phyloP scores from a whole-genome alignment of 2,329 filamentous ascomycete species.

The Aspergillus phoenicis region DNA sequence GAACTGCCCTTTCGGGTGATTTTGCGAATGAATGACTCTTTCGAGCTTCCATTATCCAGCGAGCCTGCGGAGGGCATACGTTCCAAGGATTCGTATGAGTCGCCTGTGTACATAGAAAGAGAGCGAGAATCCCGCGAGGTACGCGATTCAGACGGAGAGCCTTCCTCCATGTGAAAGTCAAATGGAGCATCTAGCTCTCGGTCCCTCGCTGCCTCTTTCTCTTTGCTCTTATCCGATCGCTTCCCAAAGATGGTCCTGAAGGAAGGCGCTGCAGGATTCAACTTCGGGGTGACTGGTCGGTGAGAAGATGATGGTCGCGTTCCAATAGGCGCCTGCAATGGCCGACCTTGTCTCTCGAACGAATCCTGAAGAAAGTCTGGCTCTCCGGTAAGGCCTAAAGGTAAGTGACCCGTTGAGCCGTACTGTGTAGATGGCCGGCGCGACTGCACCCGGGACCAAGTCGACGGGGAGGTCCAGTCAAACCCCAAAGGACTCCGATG shows the following conservation, averaged over 20 bases:
- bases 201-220: conserved; percentile 40
- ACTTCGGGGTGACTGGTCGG: conserved; percentile 58
- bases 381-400: conserved; percentile 57
- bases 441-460: conserved; percentile 77
- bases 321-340: conserved; percentile 71
- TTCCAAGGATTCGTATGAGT: conserved; percentile 53
- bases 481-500: conserved; percentile 57
- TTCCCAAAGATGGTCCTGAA: conserved; percentile 73
- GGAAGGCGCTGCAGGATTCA: conserved; percentile 87
- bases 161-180: conserved; percentile 39
- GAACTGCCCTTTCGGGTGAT: conserved; percentile 55
- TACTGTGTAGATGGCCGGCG: conserved; percentile 78
- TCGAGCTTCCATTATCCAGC: conserved; percentile 43
- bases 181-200: conserved; percentile 35
- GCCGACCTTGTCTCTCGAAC: conserved; percentile 52
- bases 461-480: conserved; percentile 55
- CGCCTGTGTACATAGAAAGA: conserved; percentile 48
- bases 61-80: conserved; percentile 48
- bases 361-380: conserved; percentile 49
- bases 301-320: conserved; percentile 68
- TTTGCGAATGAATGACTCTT: conserved; percentile 55
- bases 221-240: conserved; percentile 50
- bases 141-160: conserved; percentile 49
- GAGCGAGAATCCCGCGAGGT: conserved; percentile 49
- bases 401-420: conserved; percentile 68